A percentile compares a stretch with the other conserved stretches of the same genome.
These are phyloP conservation scores for Erythrobasidium yunnanense DNA, from an alignment of 768 basidiomycete genomes.

Conservation along the genomic window DNA sequence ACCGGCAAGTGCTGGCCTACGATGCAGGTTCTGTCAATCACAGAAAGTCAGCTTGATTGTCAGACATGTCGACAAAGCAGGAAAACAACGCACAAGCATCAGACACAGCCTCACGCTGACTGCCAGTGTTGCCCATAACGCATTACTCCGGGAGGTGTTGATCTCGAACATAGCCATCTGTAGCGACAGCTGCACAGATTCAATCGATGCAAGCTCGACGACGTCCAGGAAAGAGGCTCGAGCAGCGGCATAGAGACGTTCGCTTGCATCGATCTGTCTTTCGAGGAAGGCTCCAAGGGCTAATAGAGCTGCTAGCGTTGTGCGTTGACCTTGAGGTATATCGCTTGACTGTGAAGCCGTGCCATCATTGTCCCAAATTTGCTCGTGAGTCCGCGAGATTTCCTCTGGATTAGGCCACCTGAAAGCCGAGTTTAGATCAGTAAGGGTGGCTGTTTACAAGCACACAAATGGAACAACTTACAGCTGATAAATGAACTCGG, in stretches of 20 bases:
- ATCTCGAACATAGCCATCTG: slow-evolving; percentile 11
- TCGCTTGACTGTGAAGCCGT: not conserved
- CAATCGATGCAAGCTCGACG: not conserved
- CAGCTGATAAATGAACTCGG: slow-evolving; percentile 9
- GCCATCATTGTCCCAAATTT: not conserved
- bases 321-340: not conserved
- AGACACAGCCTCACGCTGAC: not conserved
- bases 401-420: not conserved
- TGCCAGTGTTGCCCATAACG: not conserved
- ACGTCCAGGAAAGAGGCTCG: not conserved
- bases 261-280: not conserved
- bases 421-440: not conserved
- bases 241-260: not conserved
- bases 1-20: not conserved
- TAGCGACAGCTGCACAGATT: not conserved
- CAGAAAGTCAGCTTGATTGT: not conserved
- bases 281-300: not conserved
- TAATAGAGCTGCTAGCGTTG: not conserved
- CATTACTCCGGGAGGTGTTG: not conserved
- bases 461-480: not conserved
- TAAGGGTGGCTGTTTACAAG: not conserved
- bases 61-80: not conserved
- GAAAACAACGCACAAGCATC: not conserved
- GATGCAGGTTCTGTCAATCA: not conserved
- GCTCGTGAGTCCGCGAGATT: not conserved